These are phyloP conservation scores for Dictyostelium citrinum DNA, from an alignment of 78 protist species.

Conservation along the genomic window DNA sequence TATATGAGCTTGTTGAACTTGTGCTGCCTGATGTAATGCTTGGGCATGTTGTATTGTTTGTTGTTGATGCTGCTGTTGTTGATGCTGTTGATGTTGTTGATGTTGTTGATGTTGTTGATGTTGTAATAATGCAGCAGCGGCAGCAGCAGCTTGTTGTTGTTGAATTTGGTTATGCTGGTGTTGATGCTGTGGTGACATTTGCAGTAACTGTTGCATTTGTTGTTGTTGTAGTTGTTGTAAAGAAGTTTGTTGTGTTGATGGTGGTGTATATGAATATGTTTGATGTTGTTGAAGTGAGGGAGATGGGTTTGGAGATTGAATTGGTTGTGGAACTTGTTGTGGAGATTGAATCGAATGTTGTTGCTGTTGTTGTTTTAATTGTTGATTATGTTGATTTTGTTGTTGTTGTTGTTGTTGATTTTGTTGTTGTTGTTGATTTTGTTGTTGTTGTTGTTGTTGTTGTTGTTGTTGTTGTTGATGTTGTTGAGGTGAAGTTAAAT, in stretches of 20 bases:
- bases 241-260: neutral
- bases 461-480: neutral
- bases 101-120: neutral
- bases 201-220: neutral
- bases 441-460: neutral
- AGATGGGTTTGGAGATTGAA: neutral
- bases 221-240: constrained; percentile 6
- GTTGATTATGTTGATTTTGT: neutral
- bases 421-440: neutral
- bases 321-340: neutral
- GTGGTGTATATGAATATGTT: neutral
- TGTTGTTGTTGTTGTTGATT: neutral
- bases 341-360: neutral
- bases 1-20: neutral
- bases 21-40: neutral
- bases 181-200: neutral
- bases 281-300: neutral
- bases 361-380: neutral
- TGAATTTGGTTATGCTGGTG: neutral
- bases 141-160: neutral
- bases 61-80: neutral
- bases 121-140: neutral
- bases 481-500: neutral
- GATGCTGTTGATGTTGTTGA: neutral
- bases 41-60: neutral